Conservation (phyloP, 495 filamentous ascomycete genomes). For the Astrothelium macrocarpum region DNA sequence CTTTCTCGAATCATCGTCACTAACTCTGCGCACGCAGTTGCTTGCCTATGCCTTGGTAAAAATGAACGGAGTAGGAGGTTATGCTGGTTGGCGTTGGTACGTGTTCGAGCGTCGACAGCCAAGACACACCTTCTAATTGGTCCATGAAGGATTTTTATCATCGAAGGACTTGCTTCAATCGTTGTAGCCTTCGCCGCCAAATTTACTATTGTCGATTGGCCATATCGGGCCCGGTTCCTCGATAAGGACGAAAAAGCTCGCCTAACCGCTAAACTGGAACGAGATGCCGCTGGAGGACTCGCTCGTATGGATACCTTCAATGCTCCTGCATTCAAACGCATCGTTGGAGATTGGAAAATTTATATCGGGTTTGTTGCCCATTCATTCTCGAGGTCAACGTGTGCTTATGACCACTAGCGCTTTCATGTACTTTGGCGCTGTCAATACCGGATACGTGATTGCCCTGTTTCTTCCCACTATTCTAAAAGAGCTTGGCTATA, state of each 20-base stretch:
- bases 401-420: constrained; percentile 10
- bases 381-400: constrained; percentile 20
- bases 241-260: constrained; percentile 7
- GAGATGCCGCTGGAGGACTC: background rate
- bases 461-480: constrained; percentile 26
- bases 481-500: constrained; percentile 19
- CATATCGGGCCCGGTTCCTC: constrained; percentile 21
- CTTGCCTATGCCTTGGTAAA: constrained; percentile 51
- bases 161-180: constrained; percentile 13
- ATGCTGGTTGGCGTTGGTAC: constrained; percentile 30
- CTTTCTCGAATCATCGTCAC: background rate
- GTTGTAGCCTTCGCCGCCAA: constrained; percentile 11
- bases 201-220: constrained; percentile 12
- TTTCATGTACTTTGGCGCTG: constrained; percentile 24
- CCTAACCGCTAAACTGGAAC: background rate
- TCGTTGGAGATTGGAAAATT: constrained; percentile 55
- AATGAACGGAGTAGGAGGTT: constrained; percentile 44
- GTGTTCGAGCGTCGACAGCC: background rate
- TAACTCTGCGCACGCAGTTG: constrained; percentile 21
- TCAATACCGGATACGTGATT: constrained; percentile 23
- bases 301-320: constrained; percentile 4
- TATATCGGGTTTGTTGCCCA: constrained; percentile 29
- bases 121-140: background rate
- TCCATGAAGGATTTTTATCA: constrained; percentile 11
- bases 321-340: constrained; percentile 20